phyloP scores from a whole-genome alignment of 176 grass and related monocot species.

The Calamus simplicifolius region DNA sequence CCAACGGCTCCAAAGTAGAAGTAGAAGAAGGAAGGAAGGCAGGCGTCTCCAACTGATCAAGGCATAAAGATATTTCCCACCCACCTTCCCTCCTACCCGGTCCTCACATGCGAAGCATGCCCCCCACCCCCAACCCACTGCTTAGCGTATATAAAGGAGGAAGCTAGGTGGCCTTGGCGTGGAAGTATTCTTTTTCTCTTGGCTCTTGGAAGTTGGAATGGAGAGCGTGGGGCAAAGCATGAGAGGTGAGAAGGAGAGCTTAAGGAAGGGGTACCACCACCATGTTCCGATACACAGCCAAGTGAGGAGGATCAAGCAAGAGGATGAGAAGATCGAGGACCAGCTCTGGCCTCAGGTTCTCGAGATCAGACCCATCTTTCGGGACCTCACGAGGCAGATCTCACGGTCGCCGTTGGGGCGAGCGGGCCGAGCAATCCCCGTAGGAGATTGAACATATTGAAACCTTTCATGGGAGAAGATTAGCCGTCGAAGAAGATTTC shows the following conservation, averaged over 20 bases:
- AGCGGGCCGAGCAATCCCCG: slow-evolving; percentile 35
- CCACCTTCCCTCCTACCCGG: too few species aligned
- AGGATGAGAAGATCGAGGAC: slow-evolving; percentile 37
- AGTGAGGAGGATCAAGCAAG: slow-evolving; percentile 58
- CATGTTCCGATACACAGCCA: slow-evolving; percentile 41
- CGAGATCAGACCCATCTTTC: slow-evolving; percentile 27
- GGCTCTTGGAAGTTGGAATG: slow-evolving; percentile 18
- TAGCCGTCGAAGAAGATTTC: background rate
- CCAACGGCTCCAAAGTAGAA: too few species aligned
- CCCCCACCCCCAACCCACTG: background rate
- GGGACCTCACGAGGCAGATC: slow-evolving; percentile 22
- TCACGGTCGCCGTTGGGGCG: slow-evolving; percentile 47
- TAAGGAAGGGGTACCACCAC: background rate
- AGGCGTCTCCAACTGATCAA: too few species aligned
- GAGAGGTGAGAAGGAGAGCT: background rate
- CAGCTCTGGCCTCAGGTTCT: slow-evolving; percentile 28
- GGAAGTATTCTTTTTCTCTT: background rate
- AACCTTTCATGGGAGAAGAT: too few species aligned
- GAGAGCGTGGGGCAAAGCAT: slow-evolving; percentile 14
- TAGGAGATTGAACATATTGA: slow-evolving; percentile 11
- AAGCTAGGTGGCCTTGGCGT: background rate
- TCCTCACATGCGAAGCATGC: too few species aligned
- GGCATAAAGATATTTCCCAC: too few species aligned
- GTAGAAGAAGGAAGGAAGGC: too few species aligned
- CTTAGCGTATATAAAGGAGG: background rate